Base-by-base conservation (phyloP, 192 early-diverging fungal genomes). In the Coemansia sp. region DNA sequence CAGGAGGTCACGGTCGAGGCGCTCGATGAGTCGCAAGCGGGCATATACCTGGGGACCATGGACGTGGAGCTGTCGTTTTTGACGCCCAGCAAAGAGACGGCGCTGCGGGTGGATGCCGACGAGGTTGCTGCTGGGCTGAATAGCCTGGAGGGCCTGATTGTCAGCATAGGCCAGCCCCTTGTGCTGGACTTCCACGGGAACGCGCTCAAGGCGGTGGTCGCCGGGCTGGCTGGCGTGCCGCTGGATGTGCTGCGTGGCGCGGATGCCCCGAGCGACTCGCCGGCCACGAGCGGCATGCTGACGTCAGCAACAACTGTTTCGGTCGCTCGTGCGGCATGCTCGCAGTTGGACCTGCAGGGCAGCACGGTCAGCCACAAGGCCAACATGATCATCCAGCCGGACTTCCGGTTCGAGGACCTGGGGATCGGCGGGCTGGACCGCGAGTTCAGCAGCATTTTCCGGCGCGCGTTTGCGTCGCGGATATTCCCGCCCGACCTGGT, bases 341-440 rank as follows among this genome's bases (percentile, higher is more conserved):
- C 90, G 18, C 80, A 78, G 39, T 86, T 98, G 39, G 83, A 87
- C 28, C 72, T 98, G 1, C 86, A 83, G 30, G 90, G 87, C 31
- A 67, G 81, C 23, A 43, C 76, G 21, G 44, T 46, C 51, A 87
- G 82, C 11, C 81, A 79, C 46, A 75, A 82, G 37, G 82, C 88
- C 6, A 88, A 86, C 43, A 81, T 84, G 3, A 73, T 99, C 48
- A 88, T 97, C 48, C 87, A 94, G 69, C 91, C 96, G 5, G 82
- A 95, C 61, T 97, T 97, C 79, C 93, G 93, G 54, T 95, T 97
- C 75, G 94, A 94, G 65, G 93, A 97, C 57, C 80, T 99, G 72
- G 96, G 96, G 30, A 97, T 99, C 71, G 96, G 96, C 72, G 96
- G 96, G 48, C 81, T 99, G 48, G 94, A 97, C 68, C 68, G 82